Evolutionary conservation across 495 filamentous ascomycete species (phyloP).

Genomic region (Oidiodendron maius): DNA sequence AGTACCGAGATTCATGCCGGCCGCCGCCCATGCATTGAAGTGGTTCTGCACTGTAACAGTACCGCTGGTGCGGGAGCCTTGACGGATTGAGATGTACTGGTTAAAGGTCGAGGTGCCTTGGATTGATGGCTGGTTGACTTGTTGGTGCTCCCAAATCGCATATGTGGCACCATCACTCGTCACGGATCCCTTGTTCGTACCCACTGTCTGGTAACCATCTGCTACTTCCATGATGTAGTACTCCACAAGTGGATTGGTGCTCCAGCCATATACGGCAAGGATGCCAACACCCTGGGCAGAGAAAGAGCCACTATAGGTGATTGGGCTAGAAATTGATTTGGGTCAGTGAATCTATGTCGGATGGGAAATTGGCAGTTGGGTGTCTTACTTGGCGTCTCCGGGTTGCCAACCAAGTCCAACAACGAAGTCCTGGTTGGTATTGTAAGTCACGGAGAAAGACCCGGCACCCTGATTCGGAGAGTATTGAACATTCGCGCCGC

Average conservation of each 20-base stretch:
- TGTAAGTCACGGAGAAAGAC: conserved; percentile 3
- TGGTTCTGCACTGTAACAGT: conserved; percentile 11
- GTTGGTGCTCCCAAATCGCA: conserved; percentile 53
- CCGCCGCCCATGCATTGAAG: conserved; percentile 6
- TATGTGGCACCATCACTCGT: conserved; percentile 55
- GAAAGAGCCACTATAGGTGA: conserved; percentile 1
- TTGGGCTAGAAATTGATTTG: neutral
- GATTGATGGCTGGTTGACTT: conserved; percentile 37
- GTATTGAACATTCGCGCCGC: conserved; percentile 3
- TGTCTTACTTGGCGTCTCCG: neutral
- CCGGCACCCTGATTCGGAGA: conserved; percentile 3
- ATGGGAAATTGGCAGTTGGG: neutral
- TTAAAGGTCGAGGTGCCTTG: conserved; percentile 10
- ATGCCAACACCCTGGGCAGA: neutral
- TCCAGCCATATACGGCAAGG: neutral
- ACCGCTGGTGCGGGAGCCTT: conserved; percentile 2
- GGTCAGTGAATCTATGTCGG: neutral
- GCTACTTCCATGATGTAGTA: neutral
- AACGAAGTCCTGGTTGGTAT: conserved; percentile 4
- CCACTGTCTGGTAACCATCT: conserved; percentile 23
- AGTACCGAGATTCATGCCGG: conserved; percentile 12
- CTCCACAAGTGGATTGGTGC: conserved; percentile 3
- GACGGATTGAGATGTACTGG: conserved; percentile 10
- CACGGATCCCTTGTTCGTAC: conserved; percentile 47
- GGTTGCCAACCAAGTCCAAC: conserved; percentile 10